phyloP scores from a whole-genome alignment of 805 yeast species.

The Candida takata region DNA sequence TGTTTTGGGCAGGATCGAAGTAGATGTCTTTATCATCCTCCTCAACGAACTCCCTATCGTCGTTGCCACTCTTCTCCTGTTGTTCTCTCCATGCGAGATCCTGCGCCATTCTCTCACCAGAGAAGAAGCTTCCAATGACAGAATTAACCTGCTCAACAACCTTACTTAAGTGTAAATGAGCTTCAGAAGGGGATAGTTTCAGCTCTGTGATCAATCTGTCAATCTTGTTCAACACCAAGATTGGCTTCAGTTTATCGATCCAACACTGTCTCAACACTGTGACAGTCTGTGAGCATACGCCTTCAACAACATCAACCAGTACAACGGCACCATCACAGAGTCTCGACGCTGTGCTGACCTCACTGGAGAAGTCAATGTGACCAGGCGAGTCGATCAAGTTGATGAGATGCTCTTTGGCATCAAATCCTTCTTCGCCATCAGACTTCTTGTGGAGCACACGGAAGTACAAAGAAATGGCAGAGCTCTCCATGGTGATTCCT shows the following conservation, averaged over 20 bases:
- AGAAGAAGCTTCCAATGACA: conserved; percentile 85
- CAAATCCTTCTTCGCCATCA: conserved; percentile 26
- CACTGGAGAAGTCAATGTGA: conserved; percentile 95
- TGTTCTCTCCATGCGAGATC: conserved; percentile 72
- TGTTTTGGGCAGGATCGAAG: conserved; percentile 80
- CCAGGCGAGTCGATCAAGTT: conserved; percentile 98
- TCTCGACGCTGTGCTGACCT: conserved; percentile 92
- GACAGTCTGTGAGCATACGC: conserved; percentile 95
- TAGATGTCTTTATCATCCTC: conserved; percentile 75
- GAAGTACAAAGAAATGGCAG: conserved; percentile 91
- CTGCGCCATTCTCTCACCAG: conserved; percentile 88
- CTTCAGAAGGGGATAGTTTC: conserved; percentile 76
- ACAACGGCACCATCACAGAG: conserved; percentile 96
- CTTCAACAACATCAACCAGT: conserved; percentile 94
- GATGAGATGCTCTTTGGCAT: conserved; percentile 73
- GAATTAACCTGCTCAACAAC: conserved; percentile 92
- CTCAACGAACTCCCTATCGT: conserved; percentile 56
- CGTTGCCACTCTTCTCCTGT: conserved; percentile 35
- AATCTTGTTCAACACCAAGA: conserved; percentile 83
- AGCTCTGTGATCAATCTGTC: conserved; percentile 82
- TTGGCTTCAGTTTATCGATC: conserved; percentile 84
- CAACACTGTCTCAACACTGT: conserved; percentile 93
- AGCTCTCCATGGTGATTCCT: conserved; percentile 97
- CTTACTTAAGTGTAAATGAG: conserved; percentile 70
- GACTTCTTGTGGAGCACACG: conserved; percentile 47